Conservation (phyloP, 257 asterid genomes). For the Eustoma russellianum region DNA sequence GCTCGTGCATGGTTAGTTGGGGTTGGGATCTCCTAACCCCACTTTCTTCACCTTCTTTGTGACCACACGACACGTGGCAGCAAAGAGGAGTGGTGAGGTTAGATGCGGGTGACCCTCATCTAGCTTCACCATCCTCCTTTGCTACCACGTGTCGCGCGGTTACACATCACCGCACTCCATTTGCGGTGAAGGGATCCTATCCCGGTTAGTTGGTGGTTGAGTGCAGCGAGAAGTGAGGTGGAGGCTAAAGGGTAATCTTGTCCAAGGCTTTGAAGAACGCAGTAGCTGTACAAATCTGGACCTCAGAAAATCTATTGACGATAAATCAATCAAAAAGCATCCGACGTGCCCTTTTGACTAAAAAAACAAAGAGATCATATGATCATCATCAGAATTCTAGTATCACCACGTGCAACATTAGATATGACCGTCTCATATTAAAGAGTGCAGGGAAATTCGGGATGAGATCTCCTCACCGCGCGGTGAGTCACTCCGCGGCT, state of each 20-base stretch:
- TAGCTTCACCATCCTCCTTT: no score
- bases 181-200: no score
- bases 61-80: no score
- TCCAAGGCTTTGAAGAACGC: neutral
- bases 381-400: neutral
- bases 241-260: neutral
- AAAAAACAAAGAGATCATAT: conserved; percentile 18
- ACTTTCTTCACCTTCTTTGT: no score
- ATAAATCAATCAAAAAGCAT: conserved; percentile 2
- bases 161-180: no score
- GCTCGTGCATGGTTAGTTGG: no score
- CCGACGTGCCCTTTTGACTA: conserved; percentile 27
- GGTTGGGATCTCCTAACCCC: no score
- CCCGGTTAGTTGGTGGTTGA: no score
- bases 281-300: conserved; percentile 16
- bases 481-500: neutral
- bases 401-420: conserved; percentile 23
- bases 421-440: neutral
- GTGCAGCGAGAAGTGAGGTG: neutral
- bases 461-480: no score
- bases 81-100: no score
- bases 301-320: conserved; percentile 9
- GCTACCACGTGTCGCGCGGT: no score
- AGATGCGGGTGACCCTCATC: no score
- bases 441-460: neutral